Percentiles rank a stretch among this genome's conserved stretches.
Evolutionary conservation across 2,329 filamentous ascomycete species (phyloP).

Genomic region (Aspergillus proliferans): DNA sequence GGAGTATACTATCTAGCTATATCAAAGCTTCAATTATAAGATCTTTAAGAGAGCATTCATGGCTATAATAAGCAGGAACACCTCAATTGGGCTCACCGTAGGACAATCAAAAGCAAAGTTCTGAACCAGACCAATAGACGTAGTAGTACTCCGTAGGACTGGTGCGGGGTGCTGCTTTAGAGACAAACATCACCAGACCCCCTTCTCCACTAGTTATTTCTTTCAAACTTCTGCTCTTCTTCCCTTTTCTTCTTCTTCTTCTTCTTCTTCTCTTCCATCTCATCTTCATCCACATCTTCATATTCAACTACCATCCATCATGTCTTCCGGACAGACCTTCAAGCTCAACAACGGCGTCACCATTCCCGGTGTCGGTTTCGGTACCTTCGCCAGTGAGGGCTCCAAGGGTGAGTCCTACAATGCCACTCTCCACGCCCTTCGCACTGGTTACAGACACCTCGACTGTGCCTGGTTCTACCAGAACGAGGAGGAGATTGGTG

Average conservation of each 20-base stretch:
- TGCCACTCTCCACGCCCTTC: conserved; percentile 45
- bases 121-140: conserved; percentile 7
- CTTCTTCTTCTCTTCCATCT: conserved; percentile 3
- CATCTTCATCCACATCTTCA: conserved; percentile 3
- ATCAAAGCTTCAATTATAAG: no score
- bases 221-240: background rate
- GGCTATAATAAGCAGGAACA: no score
- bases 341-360: conserved; percentile 53
- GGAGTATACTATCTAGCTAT: no score
- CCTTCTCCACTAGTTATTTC: conserved; percentile 5
- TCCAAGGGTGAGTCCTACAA: conserved; percentile 53
- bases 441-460: conserved; percentile 49
- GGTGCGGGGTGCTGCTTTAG: background rate
- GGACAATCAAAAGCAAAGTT: no score
- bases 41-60: no score
- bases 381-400: conserved; percentile 63
- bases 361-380: conserved; percentile 59
- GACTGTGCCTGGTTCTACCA: conserved; percentile 53
- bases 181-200: conserved; percentile 2
- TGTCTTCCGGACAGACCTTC: conserved; percentile 51
- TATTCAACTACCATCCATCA: conserved; percentile 24
- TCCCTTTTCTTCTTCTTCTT: conserved; percentile 3
- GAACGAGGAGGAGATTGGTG: conserved; percentile 50
- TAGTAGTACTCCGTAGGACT: conserved; percentile 6
- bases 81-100: no score